Evolutionary conservation across 1,284 basidiomycete species (phyloP).

Genomic region (Fomitopsis pinicola): DNA sequence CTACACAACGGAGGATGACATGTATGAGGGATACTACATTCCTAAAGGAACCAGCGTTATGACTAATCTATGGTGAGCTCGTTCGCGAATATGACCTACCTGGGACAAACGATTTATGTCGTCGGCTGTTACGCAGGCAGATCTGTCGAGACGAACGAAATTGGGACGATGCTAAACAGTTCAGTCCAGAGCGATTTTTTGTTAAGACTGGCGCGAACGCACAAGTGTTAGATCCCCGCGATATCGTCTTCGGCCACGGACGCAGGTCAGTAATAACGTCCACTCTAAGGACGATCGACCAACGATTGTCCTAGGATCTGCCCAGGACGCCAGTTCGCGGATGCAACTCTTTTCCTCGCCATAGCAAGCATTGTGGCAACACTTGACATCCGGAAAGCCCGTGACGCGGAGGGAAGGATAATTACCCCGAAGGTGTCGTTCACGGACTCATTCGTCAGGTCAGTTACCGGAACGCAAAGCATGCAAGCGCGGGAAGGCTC

Average conservation of each 20-base stretch:
- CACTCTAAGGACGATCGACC: not conserved
- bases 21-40: not conserved
- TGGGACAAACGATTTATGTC: not conserved
- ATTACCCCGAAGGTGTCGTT: conserved; percentile 3
- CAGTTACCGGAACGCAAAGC: not conserved
- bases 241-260: conserved; percentile 22
- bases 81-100: not conserved
- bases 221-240: conserved; percentile 11
- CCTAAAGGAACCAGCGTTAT: not conserved
- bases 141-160: conserved; percentile 18
- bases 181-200: conserved; percentile 20
- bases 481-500: not conserved
- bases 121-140: conserved; percentile 10
- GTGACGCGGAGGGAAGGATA: conserved; percentile 6
- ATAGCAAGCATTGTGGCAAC: conserved; percentile 16
- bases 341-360: conserved; percentile 5
- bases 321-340: conserved; percentile 17
- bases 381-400: conserved; percentile 9
- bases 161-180: conserved; percentile 17
- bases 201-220: conserved; percentile 6
- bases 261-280: conserved; percentile 10
- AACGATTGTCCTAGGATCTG: conserved; percentile 12
- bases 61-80: not conserved
- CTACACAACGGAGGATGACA: not conserved
- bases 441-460: not conserved